Evolutionary conservation across 768 basidiomycete species (phyloP).

Genomic region (Cubamyces lactineus): DNA sequence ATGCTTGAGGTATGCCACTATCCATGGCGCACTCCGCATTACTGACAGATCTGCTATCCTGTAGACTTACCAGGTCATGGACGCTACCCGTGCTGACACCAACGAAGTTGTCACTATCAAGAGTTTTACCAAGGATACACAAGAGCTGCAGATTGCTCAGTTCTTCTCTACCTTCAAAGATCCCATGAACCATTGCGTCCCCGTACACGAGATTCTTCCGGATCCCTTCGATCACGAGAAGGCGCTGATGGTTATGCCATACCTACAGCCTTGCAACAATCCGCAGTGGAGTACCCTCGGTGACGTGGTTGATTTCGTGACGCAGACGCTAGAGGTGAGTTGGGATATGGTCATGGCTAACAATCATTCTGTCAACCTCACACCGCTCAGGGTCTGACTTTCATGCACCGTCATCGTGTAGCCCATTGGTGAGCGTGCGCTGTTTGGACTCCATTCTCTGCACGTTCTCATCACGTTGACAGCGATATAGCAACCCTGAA

Average conservation of each 20-base stretch:
- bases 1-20: neutral
- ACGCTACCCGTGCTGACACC: conserved; percentile 21
- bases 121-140: neutral
- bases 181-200: conserved; percentile 31
- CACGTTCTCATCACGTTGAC: too few relatives aligned
- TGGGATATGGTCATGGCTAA: too few relatives aligned
- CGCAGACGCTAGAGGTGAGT: conserved; percentile 26
- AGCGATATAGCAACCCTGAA: neutral
- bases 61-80: conserved; percentile 20
- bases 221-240: conserved; percentile 20
- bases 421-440: too few relatives aligned
- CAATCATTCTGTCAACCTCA: too few relatives aligned
- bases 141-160: conserved; percentile 19
- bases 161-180: conserved; percentile 17
- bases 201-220: conserved; percentile 24
- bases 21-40: too few relatives aligned
- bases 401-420: too few relatives aligned
- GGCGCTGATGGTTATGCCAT: conserved; percentile 31
- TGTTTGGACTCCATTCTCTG: too few relatives aligned
- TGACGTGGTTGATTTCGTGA: conserved; percentile 25
- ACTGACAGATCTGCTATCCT: neutral
- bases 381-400: too few relatives aligned
- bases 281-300: conserved; percentile 31
- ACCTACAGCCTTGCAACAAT: conserved; percentile 31
- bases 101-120: conserved; percentile 26